A percentile compares a stretch with the other conserved stretches of the same genome.
Evolutionary conservation across 129 eudicot species (phyloP).

Genomic region (Tagetes patula): DNA sequence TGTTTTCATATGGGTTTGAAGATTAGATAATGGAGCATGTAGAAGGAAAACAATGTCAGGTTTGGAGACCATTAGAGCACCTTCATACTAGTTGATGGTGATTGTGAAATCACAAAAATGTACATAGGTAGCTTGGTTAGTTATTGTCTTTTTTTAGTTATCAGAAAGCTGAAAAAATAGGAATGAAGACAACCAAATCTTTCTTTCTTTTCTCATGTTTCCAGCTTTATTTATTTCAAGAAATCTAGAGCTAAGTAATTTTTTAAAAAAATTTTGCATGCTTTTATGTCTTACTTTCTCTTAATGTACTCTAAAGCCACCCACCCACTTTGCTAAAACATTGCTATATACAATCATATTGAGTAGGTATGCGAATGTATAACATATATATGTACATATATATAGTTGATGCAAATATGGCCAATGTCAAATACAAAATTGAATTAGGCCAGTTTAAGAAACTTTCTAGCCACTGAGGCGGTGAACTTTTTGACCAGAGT

Average conservation of each 20-base stretch:
- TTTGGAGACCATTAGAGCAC: conserved; percentile 24
- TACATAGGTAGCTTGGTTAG: conserved; percentile 35
- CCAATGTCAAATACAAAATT: no score
- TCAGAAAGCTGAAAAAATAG: conserved; percentile 25
- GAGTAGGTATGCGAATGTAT: no score
- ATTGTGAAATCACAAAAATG: conserved; percentile 17
- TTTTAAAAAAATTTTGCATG: conserved; percentile 5
- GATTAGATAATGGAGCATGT: conserved; percentile 10
- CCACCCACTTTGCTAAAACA: no score
- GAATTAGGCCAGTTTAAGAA: no score
- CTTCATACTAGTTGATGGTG: conserved; percentile 22
- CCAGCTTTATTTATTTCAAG: conserved; percentile 19
- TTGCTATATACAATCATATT: no score
- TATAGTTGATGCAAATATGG: no score
- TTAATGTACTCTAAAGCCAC: neutral
- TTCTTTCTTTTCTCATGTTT: conserved; percentile 30
- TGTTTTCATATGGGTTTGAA: conserved; percentile 60
- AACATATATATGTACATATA: no score
- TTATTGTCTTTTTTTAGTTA: conserved; percentile 27
- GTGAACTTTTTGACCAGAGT: no score
- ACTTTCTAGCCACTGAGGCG: no score
- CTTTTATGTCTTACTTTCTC: conserved; percentile 17
- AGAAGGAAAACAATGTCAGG: conserved; percentile 3
- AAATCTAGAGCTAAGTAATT: conserved; percentile 21
- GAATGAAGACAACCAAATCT: conserved; percentile 24